Evolutionary conservation across 2,329 filamentous ascomycete species (phyloP).

Genomic region (Bertia moriformis): DNA sequence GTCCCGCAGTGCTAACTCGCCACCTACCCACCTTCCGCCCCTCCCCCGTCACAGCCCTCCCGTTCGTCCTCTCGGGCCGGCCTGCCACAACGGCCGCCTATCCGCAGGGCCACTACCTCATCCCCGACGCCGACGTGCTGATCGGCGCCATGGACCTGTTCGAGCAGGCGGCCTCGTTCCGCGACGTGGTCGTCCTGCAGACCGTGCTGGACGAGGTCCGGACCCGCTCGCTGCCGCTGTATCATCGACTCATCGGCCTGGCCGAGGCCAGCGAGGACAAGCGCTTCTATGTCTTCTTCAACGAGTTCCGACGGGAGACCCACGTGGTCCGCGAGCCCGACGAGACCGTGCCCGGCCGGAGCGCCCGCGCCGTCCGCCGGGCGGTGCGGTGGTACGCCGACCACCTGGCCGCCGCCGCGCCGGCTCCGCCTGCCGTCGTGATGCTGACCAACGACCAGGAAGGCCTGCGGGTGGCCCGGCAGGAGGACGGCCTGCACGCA

Average conservation of each 20-base stretch:
- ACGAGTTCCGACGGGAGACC: slow-evolving; percentile 89
- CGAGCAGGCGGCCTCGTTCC: slow-evolving; percentile 79
- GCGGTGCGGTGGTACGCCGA: slow-evolving; percentile 82
- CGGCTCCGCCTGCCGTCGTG: slow-evolving; percentile 60
- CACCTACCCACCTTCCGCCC: not conserved
- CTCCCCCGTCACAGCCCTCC: slow-evolving; percentile 37
- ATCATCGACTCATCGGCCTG: slow-evolving; percentile 78
- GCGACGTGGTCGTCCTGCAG: slow-evolving; percentile 88
- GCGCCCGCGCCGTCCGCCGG: slow-evolving; percentile 76
- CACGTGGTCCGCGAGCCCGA: slow-evolving; percentile 61
- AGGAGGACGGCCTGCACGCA: slow-evolving; percentile 57
- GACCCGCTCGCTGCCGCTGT: slow-evolving; percentile 83
- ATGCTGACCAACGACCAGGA: slow-evolving; percentile 90
- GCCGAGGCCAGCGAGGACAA: slow-evolving; percentile 96
- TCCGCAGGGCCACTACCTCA: slow-evolving; percentile 77
- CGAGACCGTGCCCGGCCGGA: slow-evolving; percentile 90
- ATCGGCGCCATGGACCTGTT: slow-evolving; percentile 95
- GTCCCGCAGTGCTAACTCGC: too few relatives aligned
- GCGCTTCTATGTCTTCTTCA: slow-evolving; percentile 97
- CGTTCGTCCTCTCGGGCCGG: slow-evolving; percentile 77
- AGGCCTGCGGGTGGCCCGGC: slow-evolving; percentile 71
- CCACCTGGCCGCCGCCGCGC: slow-evolving; percentile 54
- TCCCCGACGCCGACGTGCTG: slow-evolving; percentile 92
- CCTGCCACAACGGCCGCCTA: slow-evolving; percentile 73
- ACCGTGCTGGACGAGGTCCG: slow-evolving; percentile 92